Evolutionary conservation across 2,329 filamentous ascomycete genomes (phyloP).

Genomic region (Xylariomycetidae sp.): DNA sequence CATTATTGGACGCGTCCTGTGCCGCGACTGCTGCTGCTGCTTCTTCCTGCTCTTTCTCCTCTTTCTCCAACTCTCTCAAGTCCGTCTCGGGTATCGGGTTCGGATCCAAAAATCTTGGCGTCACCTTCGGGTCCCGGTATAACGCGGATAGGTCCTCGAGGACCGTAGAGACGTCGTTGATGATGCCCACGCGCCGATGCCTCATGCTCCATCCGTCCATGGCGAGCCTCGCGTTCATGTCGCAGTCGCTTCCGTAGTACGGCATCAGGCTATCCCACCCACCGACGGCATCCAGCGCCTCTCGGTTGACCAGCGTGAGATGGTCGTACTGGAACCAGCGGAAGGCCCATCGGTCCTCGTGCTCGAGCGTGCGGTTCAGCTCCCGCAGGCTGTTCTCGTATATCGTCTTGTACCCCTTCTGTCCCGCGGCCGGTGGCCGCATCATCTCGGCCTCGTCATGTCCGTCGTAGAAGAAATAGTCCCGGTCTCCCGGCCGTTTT

Average conservation of each 20-base stretch:
- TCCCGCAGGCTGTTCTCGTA: constrained; percentile 27
- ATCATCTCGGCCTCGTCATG: constrained; percentile 23
- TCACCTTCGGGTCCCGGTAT: constrained; percentile 29
- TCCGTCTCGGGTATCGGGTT: constrained; percentile 26
- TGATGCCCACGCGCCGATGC: constrained; percentile 29
- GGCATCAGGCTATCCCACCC: constrained; percentile 48
- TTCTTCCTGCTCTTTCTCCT: constrained; percentile 9
- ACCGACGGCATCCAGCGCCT: constrained; percentile 37
- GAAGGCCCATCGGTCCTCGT: constrained; percentile 39
- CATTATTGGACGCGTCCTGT: constrained; percentile 10
- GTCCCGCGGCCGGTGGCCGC: constrained; percentile 20
- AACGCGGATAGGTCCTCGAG: constrained; percentile 34
- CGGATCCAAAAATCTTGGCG: constrained; percentile 26
- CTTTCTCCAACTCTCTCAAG: constrained; percentile 14
- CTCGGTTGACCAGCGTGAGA: constrained; percentile 43
- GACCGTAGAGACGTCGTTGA: constrained; percentile 34
- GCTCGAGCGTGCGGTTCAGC: constrained; percentile 30
- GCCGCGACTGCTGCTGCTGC: constrained; percentile 2
- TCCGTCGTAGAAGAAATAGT: constrained; percentile 27
- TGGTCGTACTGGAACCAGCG: constrained; percentile 38
- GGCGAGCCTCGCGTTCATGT: constrained; percentile 36
- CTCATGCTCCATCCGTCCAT: constrained; percentile 33
- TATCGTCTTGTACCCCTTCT: constrained; percentile 25
- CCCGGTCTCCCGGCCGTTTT: constrained; percentile 20
- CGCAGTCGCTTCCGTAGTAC: constrained; percentile 46